Evolutionary conservation across 768 basidiomycete genomes (phyloP).

Genomic region (Amanita rimosa): DNA sequence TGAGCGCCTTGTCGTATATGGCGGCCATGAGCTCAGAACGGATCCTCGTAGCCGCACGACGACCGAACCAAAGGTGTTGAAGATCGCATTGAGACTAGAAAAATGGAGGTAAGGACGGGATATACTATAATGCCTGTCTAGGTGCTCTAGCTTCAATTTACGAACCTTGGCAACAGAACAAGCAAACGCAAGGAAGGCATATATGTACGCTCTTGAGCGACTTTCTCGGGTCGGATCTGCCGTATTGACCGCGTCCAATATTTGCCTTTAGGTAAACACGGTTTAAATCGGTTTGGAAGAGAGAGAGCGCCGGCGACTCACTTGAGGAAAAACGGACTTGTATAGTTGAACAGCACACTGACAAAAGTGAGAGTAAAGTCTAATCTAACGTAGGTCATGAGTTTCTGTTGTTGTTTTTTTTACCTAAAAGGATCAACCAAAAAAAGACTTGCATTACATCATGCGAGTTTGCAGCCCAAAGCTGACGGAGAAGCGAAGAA

Average conservation of each 20-base stretch:
- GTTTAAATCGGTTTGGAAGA: too few relatives aligned
- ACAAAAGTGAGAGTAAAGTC: too few relatives aligned
- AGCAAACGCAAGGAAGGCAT: too few relatives aligned
- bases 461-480: constrained; percentile 34
- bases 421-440: neutral
- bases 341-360: too few relatives aligned
- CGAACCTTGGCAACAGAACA: too few relatives aligned
- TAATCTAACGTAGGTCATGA: constrained; percentile 23
- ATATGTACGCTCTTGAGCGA: too few relatives aligned
- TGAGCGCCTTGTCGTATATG: constrained; percentile 64
- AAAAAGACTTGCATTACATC: constrained; percentile 28
- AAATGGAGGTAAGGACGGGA: neutral
- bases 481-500: constrained; percentile 27
- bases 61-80: constrained; percentile 71
- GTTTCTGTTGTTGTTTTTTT: neutral
- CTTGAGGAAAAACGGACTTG: too few relatives aligned
- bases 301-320: too few relatives aligned
- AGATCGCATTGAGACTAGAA: constrained; percentile 50
- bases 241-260: too few relatives aligned
- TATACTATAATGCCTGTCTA: constrained; percentile 13
- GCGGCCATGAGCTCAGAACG: constrained; percentile 74
- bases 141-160: too few relatives aligned
- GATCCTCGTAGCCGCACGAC: constrained; percentile 64
- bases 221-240: too few relatives aligned
- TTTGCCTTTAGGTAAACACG: too few relatives aligned